Base-by-base conservation (phyloP, 495 filamentous ascomycete species). In the Lepraria neglecta region DNA sequence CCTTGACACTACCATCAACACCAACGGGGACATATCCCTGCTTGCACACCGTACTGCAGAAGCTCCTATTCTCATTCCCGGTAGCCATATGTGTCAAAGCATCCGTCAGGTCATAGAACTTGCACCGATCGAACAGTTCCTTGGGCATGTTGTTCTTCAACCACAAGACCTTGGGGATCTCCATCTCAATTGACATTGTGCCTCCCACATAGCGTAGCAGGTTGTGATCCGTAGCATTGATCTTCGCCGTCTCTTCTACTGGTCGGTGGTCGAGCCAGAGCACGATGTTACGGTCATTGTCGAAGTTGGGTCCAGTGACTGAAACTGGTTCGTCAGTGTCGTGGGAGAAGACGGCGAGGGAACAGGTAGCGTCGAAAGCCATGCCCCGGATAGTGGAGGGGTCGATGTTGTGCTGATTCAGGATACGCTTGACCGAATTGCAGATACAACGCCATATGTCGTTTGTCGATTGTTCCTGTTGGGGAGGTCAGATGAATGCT, bases 111-210 rank as follows among this genome's bases (percentile, higher is more conserved):
- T 98, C 94, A 70, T 92, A 98, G 70, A 98, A 98, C 70, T 95
- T 96, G 82, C 92, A 96, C 58, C 86, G 83, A 52, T 84, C 84
- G 69, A 96, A 98, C 14, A 92, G 77, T 59, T 94, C 89, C 56
- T 85, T 78, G n/a, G 94, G 89, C 94, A 98, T 97, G 73, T 97
- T 80, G 69, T 95, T 94, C 79, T 97, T 97, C 66, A 98, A 76
- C 94, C 94, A 98, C 28, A 97, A 78, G 1, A 96, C 90, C 70
- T 98, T 98, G 28, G 94, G 94, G 30, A 97, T 91, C 71, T 98
- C 94, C 94, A 98, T 98, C 77, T 98, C 94, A 65, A 95, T 88
- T 67, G 89, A 95, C 94, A 98, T 97, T 67, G 84, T 92, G 44
- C 94, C 92, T 51, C 94, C 94, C 6, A 98, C 92, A 72, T 97